Percentiles rank a stretch among this genome's conserved stretches.
Evolutionary conservation across 768 basidiomycete genomes (phyloP).

Genomic region (Exsudoporus frostii): DNA sequence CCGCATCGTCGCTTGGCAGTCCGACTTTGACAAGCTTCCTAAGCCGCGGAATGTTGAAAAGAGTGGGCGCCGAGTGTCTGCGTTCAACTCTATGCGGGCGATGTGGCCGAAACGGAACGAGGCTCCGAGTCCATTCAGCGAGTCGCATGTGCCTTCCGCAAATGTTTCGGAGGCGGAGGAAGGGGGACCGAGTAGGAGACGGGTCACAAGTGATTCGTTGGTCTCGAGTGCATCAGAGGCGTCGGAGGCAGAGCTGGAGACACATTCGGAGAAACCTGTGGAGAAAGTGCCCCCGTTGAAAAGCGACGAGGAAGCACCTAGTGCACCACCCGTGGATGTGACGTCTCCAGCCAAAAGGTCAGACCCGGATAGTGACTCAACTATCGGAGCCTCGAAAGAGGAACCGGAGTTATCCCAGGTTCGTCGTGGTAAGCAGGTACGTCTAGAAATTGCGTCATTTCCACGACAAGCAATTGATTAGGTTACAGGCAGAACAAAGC

Average conservation of each 20-base stretch:
- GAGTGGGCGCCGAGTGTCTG: constrained; percentile 51
- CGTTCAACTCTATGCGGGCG: constrained; percentile 65
- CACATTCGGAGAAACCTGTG: constrained; percentile 20
- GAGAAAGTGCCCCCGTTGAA: constrained; percentile 16
- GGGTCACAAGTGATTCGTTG: constrained; percentile 53
- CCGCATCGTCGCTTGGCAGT: constrained; percentile 95
- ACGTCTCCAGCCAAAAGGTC: constrained; percentile 37
- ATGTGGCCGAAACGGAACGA: constrained; percentile 71
- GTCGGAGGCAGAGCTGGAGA: constrained; percentile 57
- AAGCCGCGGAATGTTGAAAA: constrained; percentile 62
- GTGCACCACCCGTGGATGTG: constrained; percentile 7
- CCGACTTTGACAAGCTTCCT: constrained; percentile 83
- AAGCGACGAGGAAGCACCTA: constrained; percentile 17
- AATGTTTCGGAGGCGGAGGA: constrained; percentile 77
- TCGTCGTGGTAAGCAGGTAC: constrained; percentile 26
- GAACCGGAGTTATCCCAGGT: constrained; percentile 13
- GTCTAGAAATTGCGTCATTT: constrained; percentile 4
- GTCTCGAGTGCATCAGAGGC: constrained; percentile 70
- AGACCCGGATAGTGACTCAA: constrained; percentile 80
- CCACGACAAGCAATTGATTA: constrained; percentile 7
- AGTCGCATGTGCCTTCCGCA: constrained; percentile 55
- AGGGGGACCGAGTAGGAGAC: constrained; percentile 40
- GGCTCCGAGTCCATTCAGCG: constrained; percentile 49
- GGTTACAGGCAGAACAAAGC: constrained; percentile 20
- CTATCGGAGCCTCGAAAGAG: constrained; percentile 59